Evolutionary conservation across 345 rosid genomes (phyloP), one percentile per base, ranked within the genome.

Genomic region (Dipteronia sinensis): DNA sequence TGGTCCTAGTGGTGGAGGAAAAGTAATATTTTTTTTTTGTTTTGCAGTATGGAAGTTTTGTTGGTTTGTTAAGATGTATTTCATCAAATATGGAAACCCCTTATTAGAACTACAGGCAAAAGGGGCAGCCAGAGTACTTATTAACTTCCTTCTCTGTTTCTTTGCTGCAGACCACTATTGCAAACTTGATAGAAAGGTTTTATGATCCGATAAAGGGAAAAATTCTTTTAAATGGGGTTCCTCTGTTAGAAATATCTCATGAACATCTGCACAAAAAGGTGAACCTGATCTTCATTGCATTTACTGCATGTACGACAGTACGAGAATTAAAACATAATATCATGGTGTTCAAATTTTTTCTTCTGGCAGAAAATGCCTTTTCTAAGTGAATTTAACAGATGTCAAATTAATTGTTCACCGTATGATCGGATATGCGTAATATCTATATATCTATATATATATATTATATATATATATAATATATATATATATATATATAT

Each of bases 1-100:
- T 29, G 99, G 99, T 77, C 99, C 96, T 63, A 95, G 98, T 75
- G 99, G 99, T 74, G 99, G 99, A 15, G 99, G 99, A 77, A 95
- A 95, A 85, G 97, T 95, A 89, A 83, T 31, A 75, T 74, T 75
- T 63, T 13, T 34, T 73, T 10, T 74, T 75, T 63, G 8, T 34
- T 73, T 10, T 46, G 40, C 20, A 15, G 44, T 2, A 4, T 7
- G 46, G 34, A 38, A 3, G 4, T 27, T 64, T 7, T 55, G 6
- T 65, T 49, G 2, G 62, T 38, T 77, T 23, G 25, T 47, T 64
- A 16, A 74, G 34, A n/a, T 46, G 34, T 74, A 64, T 72, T 56
- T 56, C 31, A 42, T 44, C 6, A 73, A 72, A 10, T 16, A 47
- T 27, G 6, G 61, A 74, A 73, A 47, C 3, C 47, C 9, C 19